Evolutionary conservation across 2,329 filamentous ascomycete species (phyloP), one percentile per base, ranked within the genome.

Genomic region (Aspergillus novoparasiticus): DNA sequence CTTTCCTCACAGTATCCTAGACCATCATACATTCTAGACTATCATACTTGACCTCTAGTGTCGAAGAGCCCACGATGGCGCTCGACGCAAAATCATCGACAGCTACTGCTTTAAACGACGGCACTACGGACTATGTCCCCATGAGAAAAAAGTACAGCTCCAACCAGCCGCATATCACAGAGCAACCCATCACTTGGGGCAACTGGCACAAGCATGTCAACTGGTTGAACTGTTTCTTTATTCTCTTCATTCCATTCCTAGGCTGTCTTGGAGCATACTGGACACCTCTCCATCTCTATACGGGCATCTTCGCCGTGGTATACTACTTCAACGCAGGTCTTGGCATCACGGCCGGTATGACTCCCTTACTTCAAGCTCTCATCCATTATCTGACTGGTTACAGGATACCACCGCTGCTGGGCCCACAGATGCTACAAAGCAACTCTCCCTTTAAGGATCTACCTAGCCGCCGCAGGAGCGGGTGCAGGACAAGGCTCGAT

Each of bases 191-290:
- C 69, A 95, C 91, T 62, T 85, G 83, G 79, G 82, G 83, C 73
- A 96, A 95, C 82, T 94, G 90, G 90, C 88, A 92, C 81, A 89
- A 93, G 81, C 92, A 96, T 76, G 85, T 96, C 83, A 92, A 95
- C 84, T 96, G 93, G 92, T 85, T 96, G 69, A 96, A 95, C 79
- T 88, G 90, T 65, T 85, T 83, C 62, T 86, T 96, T 76, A 93
- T 95, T 76, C 78, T 95, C 68, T 83, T 89, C 69, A 84, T 96
- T 34, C 92, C 93, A 36, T 69, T 93, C 46, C 81, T 86, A 59
- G 93, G 92, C 66, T 84, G 89, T 73, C 80, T 94, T 70, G 84
- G 86, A 48, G 85, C 92, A 55, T 88, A 90, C 80, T 95, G 89
- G 88, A 89, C 91, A 21, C 91, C 91, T 62, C 81, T 93, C 12